Evolutionary conservation across 805 yeast genomes (phyloP), one percentile per base, ranked within the genome.

Genomic region (Wickerhamiella dianesei): DNA sequence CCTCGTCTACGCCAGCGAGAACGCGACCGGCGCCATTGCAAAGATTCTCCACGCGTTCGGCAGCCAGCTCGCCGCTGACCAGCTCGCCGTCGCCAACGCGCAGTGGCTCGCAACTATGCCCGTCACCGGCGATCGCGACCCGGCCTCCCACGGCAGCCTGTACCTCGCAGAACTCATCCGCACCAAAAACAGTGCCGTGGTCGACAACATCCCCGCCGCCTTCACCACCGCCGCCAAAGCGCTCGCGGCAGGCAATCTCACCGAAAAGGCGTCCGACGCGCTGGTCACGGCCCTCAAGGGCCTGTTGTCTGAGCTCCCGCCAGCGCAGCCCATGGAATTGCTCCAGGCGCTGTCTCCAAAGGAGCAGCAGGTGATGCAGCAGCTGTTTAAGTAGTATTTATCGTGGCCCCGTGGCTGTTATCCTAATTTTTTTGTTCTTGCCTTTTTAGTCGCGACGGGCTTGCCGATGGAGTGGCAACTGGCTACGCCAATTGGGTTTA

Each of bases 71-170:
- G 79, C 87, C 25, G 57, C 60, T 3, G 57, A 57, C 14, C 75
- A 79, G 59, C 65, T 77, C 48, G 76, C 81, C 52, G 69, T 73
- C 21, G 74, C 83, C 21, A 67, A 84, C 43, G 73, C 71, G 25
- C 80, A 74, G 50, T 92, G 97, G 97, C 68, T 92, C 45, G 72
- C 73, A 51, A 73, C 85, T 9, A 74, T 92, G 54, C 98, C 97
- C 19, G 74, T 89, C 39, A 64, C 79, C 19, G 82, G 77, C 55
- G 96, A 92, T 62, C 82, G 78, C 39, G 92, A 83, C 54, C 94
- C 94, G 3, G 96, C 96, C 3, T 78, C 86, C 14, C 85, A 73
- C 62, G 78, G 85, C 17, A 92, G 86, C 66, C 71, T 73, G 55
- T 88, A 85, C 60, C 68, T 88, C 53, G 67, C 79, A 6, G 82